These are phyloP conservation scores for Kodamaea laetipori DNA, from an alignment of 805 yeast species.

Conservation along the genomic window DNA sequence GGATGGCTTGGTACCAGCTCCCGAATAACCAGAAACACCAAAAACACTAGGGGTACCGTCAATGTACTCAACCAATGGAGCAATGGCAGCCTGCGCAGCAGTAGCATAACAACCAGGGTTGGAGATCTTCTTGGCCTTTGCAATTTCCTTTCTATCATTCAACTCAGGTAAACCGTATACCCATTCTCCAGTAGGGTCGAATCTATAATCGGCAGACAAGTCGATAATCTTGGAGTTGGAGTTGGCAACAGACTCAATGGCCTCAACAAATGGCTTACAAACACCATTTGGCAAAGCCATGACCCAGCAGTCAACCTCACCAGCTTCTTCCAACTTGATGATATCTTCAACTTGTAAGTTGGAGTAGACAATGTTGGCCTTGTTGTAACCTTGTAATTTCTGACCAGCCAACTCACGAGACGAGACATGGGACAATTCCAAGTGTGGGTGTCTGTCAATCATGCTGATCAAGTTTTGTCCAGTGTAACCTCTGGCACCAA, in stretches of 20 bases:
- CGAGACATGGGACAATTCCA: slow-evolving; percentile 90
- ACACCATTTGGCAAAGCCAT: slow-evolving; percentile 99
- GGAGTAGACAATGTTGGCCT: slow-evolving; percentile 75
- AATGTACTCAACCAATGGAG: slow-evolving; percentile 74
- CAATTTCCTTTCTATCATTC: slow-evolving; percentile 64
- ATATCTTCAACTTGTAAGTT: slow-evolving; percentile 89
- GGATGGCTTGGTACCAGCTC: slow-evolving; percentile 98
- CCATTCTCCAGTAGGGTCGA: slow-evolving; percentile 89
- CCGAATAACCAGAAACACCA: slow-evolving; percentile 98
- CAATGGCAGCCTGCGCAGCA: slow-evolving; percentile 86
- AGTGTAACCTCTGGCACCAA: slow-evolving; percentile 98
- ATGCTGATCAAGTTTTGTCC: slow-evolving; percentile 90
- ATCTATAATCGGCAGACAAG: slow-evolving; percentile 93
- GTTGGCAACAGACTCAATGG: slow-evolving; percentile 63
- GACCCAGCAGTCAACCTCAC: slow-evolving; percentile 93
- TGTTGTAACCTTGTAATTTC: slow-evolving; percentile 83
- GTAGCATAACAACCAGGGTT: slow-evolving; percentile 99
- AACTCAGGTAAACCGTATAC: slow-evolving; percentile 94
- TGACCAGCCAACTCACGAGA: slow-evolving; percentile 93
- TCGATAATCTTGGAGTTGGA: slow-evolving; percentile 85
- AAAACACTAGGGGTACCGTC: slow-evolving; percentile 80
- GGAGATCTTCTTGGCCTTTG: slow-evolving; percentile 75
- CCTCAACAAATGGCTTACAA: slow-evolving; percentile 83
- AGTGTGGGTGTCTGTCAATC: slow-evolving; percentile 82
- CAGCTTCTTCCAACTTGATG: slow-evolving; percentile 68